These are phyloP conservation scores for Umbelopsis vinacea DNA, from an alignment of 192 early-diverging fungal species.

Conservation along the genomic window DNA sequence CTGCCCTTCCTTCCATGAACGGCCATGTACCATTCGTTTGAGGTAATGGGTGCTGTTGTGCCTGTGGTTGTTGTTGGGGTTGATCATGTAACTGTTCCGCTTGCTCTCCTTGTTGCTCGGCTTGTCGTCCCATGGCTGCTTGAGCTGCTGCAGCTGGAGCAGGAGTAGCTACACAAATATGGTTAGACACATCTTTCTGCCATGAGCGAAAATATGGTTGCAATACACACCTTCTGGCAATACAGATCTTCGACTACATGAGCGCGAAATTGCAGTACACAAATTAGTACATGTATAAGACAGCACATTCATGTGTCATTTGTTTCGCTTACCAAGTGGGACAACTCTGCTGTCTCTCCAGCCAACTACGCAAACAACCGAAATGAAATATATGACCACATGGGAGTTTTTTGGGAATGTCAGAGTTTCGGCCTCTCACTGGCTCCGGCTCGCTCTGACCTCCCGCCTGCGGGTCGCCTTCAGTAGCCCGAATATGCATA, in stretches of 20 bases:
- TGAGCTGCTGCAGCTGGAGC: not conserved
- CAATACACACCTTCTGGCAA: constrained; percentile 30
- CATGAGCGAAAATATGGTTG: not conserved
- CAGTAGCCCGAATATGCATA: constrained; percentile 58
- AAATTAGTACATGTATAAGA: not conserved
- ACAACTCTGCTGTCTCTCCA: constrained; percentile 97
- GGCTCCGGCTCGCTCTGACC: constrained; percentile 27
- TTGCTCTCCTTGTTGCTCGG: constrained; percentile 26
- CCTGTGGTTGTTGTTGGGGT: constrained; percentile 11
- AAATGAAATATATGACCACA: constrained; percentile 99
- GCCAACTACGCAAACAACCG: constrained; percentile 94
- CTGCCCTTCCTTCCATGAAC: constrained; percentile 1
- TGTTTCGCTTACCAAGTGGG: constrained; percentile 80
- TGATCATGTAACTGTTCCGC: constrained; percentile 19
- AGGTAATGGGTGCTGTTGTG: not conserved
- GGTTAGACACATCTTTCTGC: not conserved
- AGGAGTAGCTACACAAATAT: constrained; percentile 28
- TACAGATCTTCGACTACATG: constrained; percentile 55
- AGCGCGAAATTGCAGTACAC: not conserved
- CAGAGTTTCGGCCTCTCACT: constrained; percentile 39
- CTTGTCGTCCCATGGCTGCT: not conserved
- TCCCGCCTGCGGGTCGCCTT: constrained; percentile 27
- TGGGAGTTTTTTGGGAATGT: constrained; percentile 90
- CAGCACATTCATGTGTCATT: not conserved
- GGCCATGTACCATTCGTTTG: constrained; percentile 3